Percentiles rank a stretch among this genome's conserved stretches.
phyloP scores from a whole-genome alignment of 1,139 yeast species.

The Hemisphaericaspora lyxosophila region DNA sequence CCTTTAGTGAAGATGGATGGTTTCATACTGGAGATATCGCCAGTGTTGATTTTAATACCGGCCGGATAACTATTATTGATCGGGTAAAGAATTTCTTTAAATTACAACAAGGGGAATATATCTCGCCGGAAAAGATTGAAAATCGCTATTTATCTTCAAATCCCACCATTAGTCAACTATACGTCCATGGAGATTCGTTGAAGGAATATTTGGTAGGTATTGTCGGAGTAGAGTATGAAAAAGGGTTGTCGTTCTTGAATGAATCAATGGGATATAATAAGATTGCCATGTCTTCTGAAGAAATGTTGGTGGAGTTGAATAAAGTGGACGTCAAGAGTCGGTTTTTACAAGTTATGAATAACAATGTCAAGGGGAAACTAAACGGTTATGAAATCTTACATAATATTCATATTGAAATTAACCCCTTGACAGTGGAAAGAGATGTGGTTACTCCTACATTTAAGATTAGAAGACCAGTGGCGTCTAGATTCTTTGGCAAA shows the following conservation, averaged over 20 bases:
- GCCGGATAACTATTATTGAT: constrained; percentile 33
- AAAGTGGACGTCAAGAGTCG: constrained; percentile 23
- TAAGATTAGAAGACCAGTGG: constrained; percentile 33
- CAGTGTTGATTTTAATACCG: constrained; percentile 22
- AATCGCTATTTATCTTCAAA: constrained; percentile 30
- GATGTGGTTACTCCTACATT: constrained; percentile 43
- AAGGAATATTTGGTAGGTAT: constrained; percentile 59
- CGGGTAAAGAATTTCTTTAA: constrained; percentile 42
- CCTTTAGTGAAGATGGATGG: constrained; percentile 29
- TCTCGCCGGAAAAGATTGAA: constrained; percentile 39
- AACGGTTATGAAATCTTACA: constrained; percentile 33
- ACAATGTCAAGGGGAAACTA: constrained; percentile 21
- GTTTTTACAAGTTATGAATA: constrained; percentile 26
- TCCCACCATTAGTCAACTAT: constrained; percentile 29
- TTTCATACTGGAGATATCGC: constrained; percentile 43
- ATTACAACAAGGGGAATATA: constrained; percentile 39
- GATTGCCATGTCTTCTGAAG: constrained; percentile 18
- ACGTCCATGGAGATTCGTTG: constrained; percentile 55
- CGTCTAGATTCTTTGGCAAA: constrained; percentile 28
- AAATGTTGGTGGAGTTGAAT: constrained; percentile 26
- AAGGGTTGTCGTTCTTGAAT: constrained; percentile 20
- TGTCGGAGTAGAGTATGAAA: constrained; percentile 44
- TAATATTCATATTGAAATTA: constrained; percentile 32
- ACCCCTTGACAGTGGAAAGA: constrained; percentile 38
- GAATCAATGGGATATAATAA: constrained; percentile 18